Evolutionary conservation across 2,329 filamentous ascomycete genomes (phyloP), one percentile per base, ranked within the genome.

Genomic region (Cladophialophora psammophila): DNA sequence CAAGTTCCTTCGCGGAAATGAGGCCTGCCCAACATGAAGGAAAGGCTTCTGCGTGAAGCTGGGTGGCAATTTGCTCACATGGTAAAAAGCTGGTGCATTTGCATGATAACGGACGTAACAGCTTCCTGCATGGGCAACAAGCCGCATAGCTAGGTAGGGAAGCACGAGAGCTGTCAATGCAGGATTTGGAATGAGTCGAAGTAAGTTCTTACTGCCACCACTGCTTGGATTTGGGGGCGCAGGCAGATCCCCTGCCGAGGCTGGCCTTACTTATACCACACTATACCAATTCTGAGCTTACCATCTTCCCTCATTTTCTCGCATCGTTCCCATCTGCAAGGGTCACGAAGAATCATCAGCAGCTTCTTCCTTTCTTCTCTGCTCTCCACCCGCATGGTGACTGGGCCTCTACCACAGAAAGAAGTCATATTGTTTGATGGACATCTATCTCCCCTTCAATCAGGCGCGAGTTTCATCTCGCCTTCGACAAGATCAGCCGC

Each of bases 401-500:
- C 13, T 54, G 59, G 34, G 13, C 31, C 7, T 34, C 15, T 18
- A 31, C 53, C 53, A n/a, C n/a, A n/a, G 53, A 34, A 35, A n/a
- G 18, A 55, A 38, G 35, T 13, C 35, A 8, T 18, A 3, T 8
- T 40, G 32, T 34, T 18, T 40, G 59, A 32, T 42, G 18, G 13
- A 1, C 40, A 60, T 5, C 56, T 5, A 12, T 50, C 18, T 50
- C 45, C 45, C 45, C 10, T 12, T 36, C 32, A 36, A 3, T 12
- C 45, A 20, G 18, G 45, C 32, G 20, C 59, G 32, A 8, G 45
- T 61, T 61, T 61, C 59, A 54, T 40, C 18, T 38, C 2, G 32
- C 12, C 59, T 61, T 53, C 8, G 1, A 20, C 32, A 61, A 31
- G 18, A 54, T 61, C 31, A 61, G 42, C 18, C 59, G 59, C 45